phyloP scores from a whole-genome alignment of 257 asterid genomes.

The Solanum sitiens region DNA sequence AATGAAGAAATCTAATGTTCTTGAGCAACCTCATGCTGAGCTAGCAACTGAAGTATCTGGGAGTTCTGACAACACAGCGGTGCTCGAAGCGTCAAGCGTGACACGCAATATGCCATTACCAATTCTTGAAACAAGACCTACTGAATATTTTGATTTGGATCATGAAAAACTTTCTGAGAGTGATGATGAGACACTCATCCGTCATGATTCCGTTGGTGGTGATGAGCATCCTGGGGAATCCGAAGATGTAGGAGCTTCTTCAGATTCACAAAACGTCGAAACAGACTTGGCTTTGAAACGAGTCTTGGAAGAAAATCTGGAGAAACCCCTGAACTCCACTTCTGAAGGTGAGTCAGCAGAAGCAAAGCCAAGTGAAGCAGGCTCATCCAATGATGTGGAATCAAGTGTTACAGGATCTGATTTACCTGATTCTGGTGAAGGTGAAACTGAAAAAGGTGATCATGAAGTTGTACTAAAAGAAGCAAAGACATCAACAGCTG shows the following conservation, averaged over 20 bases:
- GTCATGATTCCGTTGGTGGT: conserved; percentile 12
- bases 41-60: neutral
- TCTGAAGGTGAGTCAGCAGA: conserved; percentile 11
- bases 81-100: neutral
- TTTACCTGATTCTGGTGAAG: neutral
- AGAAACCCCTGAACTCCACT: conserved; percentile 9
- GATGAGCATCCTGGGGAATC: conserved; percentile 9
- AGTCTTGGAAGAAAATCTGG: conserved; percentile 13
- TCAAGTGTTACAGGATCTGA: conserved; percentile 1
- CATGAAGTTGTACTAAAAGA: neutral
- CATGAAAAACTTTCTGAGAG: conserved; percentile 9
- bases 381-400: conserved; percentile 5
- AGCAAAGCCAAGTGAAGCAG: conserved; percentile 12
- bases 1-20: conserved; percentile 5
- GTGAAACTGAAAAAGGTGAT: neutral
- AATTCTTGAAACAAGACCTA: conserved; percentile 15
- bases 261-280: conserved; percentile 18
- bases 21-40: neutral
- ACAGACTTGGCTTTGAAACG: neutral
- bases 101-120: conserved; percentile 3
- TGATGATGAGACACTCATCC: neutral
- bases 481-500: conserved; percentile 1
- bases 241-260: conserved; percentile 10
- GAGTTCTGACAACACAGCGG: neutral
- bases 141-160: conserved; percentile 21